phyloP scores from a whole-genome alignment of 2,329 filamentous ascomycete genomes.

The Pyrenophora tritici-repentis region DNA sequence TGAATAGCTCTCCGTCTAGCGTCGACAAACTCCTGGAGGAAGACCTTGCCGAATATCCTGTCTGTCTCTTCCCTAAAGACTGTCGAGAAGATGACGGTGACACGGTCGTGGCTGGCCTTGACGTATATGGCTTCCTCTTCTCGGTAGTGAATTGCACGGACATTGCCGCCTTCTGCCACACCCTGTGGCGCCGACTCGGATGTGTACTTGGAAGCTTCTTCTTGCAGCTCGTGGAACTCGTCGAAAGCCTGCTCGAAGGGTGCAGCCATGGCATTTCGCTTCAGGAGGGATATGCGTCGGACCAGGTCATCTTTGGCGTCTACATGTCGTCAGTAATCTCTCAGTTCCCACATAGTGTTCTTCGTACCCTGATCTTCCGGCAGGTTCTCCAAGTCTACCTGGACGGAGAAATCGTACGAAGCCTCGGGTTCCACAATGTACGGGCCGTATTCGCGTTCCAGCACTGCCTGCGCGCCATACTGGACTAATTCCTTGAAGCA shows the following conservation, averaged over 20 bases:
- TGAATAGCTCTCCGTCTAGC: constrained; percentile 92
- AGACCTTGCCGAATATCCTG: constrained; percentile 95
- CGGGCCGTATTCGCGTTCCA: constrained; percentile 91
- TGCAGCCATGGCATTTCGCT: constrained; percentile 98
- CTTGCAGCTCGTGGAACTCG: constrained; percentile 83
- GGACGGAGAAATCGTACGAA: constrained; percentile 94
- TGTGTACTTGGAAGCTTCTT: constrained; percentile 89
- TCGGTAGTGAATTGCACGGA: constrained; percentile 96
- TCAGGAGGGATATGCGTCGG: constrained; percentile 84
- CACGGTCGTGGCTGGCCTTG: constrained; percentile 95
- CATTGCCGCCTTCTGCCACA: constrained; percentile 82
- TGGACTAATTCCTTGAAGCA: constrained; percentile 91
- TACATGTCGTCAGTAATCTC: constrained; percentile 43
- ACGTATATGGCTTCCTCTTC: constrained; percentile 99
- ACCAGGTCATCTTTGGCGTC: constrained; percentile 87
- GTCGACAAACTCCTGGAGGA: constrained; percentile 94
- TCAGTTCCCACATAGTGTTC: background rate
- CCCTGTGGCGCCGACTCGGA: constrained; percentile 93
- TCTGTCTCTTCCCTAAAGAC: constrained; percentile 98
- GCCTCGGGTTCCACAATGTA: constrained; percentile 87
- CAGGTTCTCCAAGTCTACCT: constrained; percentile 85
- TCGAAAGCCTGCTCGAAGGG: constrained; percentile 97
- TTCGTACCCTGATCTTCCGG: constrained; percentile 73
- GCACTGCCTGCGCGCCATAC: constrained; percentile 89
- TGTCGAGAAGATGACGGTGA: constrained; percentile 98